These are phyloP conservation scores for Mycena rebaudengoi DNA, from an alignment of 768 basidiomycete species.

Conservation along the genomic window DNA sequence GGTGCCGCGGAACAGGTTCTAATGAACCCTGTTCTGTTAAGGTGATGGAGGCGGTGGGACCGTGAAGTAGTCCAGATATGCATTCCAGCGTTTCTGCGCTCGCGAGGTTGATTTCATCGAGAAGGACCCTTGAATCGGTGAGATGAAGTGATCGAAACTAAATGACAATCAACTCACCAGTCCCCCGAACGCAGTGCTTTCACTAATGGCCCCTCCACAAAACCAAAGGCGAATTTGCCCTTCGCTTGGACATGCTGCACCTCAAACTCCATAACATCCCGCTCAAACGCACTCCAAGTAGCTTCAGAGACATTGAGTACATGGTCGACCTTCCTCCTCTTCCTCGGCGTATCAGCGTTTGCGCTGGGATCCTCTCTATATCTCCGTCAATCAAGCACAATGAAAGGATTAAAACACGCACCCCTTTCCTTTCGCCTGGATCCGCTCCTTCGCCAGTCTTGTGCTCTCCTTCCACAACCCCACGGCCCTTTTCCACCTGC, in stretches of 20 bases:
- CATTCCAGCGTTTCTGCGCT: conserved; percentile 95
- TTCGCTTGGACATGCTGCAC: conserved; percentile 88
- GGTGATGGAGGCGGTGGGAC: conserved; percentile 88
- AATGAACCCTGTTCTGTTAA: conserved; percentile 93
- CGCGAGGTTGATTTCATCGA: conserved; percentile 97
- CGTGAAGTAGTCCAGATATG: conserved; percentile 85
- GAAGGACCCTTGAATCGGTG: conserved; percentile 84
- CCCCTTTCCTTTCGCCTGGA: conserved; percentile 45
- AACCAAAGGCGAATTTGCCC: conserved; percentile 92
- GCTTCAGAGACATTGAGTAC: conserved; percentile 53
- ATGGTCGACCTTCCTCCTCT: conserved; percentile 71
- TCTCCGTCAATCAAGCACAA: background rate
- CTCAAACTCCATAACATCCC: conserved; percentile 82
- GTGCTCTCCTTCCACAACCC: conserved; percentile 85
- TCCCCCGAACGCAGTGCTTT: conserved; percentile 88
- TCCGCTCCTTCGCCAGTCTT: conserved; percentile 72
- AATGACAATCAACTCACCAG: conserved; percentile 68
- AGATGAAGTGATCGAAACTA: conserved; percentile 4
- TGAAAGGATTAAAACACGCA: background rate
- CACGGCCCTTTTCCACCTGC: conserved; percentile 86
- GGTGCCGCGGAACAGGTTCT: conserved; percentile 89
- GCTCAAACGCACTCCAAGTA: conserved; percentile 74
- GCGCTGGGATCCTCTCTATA: conserved; percentile 39
- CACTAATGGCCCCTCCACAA: conserved; percentile 96
- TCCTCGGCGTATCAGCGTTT: conserved; percentile 62